Conservation (phyloP, 306 rosid species). For the Sesbania bispinosa region DNA sequence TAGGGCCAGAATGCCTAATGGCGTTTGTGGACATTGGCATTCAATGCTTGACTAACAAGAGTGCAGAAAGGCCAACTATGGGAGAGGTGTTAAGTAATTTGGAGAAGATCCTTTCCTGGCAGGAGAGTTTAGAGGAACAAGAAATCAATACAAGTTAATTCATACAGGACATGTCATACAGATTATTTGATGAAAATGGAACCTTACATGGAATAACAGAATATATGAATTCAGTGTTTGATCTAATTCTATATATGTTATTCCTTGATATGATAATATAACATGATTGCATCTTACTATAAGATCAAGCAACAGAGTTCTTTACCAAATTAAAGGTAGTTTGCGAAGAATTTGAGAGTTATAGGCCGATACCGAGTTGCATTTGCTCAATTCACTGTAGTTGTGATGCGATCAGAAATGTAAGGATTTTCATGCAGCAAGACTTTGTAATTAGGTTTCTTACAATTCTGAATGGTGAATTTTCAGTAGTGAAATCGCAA, state of each 20-base stretch:
- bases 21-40: constrained; percentile 35
- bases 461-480: no score
- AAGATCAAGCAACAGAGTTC: no score
- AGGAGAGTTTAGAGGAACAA: constrained; percentile 17
- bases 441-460: no score
- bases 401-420: no score
- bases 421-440: no score
- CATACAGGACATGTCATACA: neutral
- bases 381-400: no score
- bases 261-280: no score
- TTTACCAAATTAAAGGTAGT: no score
- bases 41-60: constrained; percentile 25
- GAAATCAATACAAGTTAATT: neutral
- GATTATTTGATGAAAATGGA: neutral
- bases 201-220: neutral
- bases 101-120: constrained; percentile 26
- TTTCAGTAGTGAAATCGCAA: no score
- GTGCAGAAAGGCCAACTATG: constrained; percentile 40
- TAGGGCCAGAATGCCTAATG: constrained; percentile 27
- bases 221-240: neutral
- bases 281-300: no score
- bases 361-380: no score
- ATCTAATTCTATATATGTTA: neutral
- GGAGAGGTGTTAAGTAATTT: constrained; percentile 35
- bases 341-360: no score